A percentile compares a stretch with the other conserved stretches of the same genome.
Conservation (phyloP, 202 grass and related monocot genomes). For the Brachypodium distachyon region DNA sequence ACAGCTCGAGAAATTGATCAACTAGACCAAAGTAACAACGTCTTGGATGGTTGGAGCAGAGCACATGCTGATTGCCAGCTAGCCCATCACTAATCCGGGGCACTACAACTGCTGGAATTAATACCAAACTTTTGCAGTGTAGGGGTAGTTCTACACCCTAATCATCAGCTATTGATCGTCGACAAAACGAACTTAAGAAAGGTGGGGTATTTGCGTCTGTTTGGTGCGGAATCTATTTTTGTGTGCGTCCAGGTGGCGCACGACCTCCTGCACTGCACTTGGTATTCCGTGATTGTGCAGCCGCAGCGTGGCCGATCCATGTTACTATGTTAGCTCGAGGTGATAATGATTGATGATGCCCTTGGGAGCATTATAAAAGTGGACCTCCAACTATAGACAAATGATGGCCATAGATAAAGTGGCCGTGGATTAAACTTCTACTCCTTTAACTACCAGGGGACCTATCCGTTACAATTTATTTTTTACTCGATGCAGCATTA, state of each 20-base stretch:
- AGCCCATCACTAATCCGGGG: constrained; percentile 3
- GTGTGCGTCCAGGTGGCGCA: constrained; percentile 24
- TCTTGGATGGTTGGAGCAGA: constrained; percentile 1
- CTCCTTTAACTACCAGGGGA: too few species aligned
- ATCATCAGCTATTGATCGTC: constrained; percentile 31
- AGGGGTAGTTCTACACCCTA: not conserved
- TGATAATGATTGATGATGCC: constrained; percentile 37
- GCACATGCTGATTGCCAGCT: constrained; percentile 16
- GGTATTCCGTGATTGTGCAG: constrained; percentile 25
- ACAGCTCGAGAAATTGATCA: not conserved
- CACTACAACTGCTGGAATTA: not conserved
- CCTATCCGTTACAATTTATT: too few species aligned
- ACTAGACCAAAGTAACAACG: constrained; percentile 10
- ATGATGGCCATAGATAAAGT: not conserved
- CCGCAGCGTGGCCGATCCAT: constrained; percentile 35
- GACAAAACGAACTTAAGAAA: constrained; percentile 22
- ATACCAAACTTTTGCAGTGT: not conserved
- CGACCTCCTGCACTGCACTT: not conserved
- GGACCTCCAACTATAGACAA: not conserved
- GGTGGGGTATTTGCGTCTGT: not conserved
- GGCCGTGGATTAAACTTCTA: not conserved
- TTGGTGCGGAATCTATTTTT: constrained; percentile 33
- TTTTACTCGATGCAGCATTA: too few species aligned
- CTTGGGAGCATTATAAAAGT: constrained; percentile 30
- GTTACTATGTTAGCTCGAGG: constrained; percentile 31